A percentile compares a stretch with the other conserved stretches of the same genome.
These are phyloP conservation scores for Claviceps sp. DNA, from an alignment of 2,329 filamentous ascomycete genomes.

Conservation along the genomic window DNA sequence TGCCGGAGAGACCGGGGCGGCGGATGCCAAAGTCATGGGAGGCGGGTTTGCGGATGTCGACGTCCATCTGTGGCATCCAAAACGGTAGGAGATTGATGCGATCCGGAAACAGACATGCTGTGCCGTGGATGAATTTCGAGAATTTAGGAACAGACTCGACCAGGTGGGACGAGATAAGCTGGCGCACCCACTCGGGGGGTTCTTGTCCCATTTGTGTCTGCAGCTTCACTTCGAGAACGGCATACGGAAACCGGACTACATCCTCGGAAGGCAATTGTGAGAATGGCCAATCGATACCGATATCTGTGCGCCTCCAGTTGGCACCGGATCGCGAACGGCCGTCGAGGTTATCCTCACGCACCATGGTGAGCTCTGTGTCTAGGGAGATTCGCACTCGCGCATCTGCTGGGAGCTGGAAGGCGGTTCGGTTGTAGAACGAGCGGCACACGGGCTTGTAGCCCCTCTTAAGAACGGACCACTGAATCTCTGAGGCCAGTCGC, in stretches of 20 bases:
- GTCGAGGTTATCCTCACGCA: conserved; percentile 88
- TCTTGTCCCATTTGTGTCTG: conserved; percentile 94
- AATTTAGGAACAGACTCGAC: conserved; percentile 99
- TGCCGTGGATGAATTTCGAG: conserved; percentile 97
- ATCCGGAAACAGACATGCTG: conserved; percentile 71
- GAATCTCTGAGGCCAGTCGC: conserved; percentile 78
- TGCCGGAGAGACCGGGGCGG: conserved; percentile 59
- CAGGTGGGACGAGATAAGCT: conserved; percentile 82
- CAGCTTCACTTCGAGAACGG: conserved; percentile 90
- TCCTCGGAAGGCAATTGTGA: conserved; percentile 75
- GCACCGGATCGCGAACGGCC: conserved; percentile 61
- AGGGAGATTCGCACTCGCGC: conserved; percentile 92
- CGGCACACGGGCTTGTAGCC: conserved; percentile 80
- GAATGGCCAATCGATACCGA: conserved; percentile 93
- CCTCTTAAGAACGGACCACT: conserved; percentile 82
- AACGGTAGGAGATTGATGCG: conserved; percentile 85
- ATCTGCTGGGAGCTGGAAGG: conserved; percentile 93
- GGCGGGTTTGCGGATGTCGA: conserved; percentile 88
- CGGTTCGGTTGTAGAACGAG: conserved; percentile 96
- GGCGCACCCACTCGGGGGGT: conserved; percentile 90
- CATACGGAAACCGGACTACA: conserved; percentile 86
- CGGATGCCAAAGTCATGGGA: conserved; percentile 86
- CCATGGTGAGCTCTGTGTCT: conserved; percentile 91
- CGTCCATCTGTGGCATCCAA: conserved; percentile 97
- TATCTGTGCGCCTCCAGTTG: conserved; percentile 95